Conservation (phyloP, 2,329 filamentous ascomycete genomes). For the Trichocomaceae sp. region DNA sequence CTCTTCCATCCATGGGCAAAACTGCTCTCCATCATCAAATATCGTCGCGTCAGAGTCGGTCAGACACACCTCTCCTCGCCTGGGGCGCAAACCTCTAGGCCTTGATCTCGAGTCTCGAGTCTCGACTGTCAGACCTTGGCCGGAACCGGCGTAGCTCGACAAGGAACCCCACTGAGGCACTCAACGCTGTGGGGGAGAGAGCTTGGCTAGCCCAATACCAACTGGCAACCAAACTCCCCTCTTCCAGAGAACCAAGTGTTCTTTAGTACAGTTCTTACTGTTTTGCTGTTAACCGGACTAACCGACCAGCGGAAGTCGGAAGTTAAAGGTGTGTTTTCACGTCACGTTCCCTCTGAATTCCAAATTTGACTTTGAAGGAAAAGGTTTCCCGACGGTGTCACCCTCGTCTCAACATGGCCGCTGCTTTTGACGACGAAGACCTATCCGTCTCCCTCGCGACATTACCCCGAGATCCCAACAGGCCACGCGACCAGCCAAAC, state of each 20-base stretch:
- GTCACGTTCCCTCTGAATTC: neutral
- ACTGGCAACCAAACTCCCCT: neutral
- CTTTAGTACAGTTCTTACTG: too few species aligned
- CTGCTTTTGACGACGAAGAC: slow-evolving; percentile 69
- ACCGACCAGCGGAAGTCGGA: slow-evolving; percentile 4
- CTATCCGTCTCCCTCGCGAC: slow-evolving; percentile 63
- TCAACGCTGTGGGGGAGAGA: slow-evolving; percentile 12
- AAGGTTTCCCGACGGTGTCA: neutral
- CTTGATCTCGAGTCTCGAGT: too few species aligned
- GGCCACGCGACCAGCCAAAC: slow-evolving; percentile 22
- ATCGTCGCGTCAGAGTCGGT: neutral
- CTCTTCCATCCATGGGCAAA: neutral
- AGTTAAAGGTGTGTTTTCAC: neutral
- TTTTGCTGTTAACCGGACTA: slow-evolving; percentile 6
- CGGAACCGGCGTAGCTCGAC: neutral
- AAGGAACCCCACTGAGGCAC: slow-evolving; percentile 9
- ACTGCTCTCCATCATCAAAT: neutral
- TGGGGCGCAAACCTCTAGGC: too few species aligned
- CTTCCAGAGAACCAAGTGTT: neutral
- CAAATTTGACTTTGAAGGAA: neutral
- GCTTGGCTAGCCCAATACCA: slow-evolving; percentile 12
- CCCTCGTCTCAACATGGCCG: slow-evolving; percentile 25
- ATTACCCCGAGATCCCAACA: slow-evolving; percentile 24
- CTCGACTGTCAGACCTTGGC: neutral
- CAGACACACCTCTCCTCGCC: neutral